A percentile compares a stretch with the other conserved stretches of the same genome.
phyloP scores from a whole-genome alignment of 805 yeast species.

The Clavispora fructus region DNA sequence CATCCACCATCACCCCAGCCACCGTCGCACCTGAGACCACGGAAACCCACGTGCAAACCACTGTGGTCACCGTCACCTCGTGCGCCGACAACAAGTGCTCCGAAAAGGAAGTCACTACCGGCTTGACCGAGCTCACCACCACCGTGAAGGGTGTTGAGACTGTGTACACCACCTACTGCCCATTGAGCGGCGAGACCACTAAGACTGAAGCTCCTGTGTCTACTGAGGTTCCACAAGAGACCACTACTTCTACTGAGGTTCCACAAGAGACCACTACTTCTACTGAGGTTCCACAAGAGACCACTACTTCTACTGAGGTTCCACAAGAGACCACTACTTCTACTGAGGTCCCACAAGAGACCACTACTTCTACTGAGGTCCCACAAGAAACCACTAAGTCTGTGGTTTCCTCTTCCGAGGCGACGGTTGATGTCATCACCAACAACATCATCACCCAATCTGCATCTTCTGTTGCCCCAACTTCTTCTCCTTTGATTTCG shows the following conservation, averaged over 20 bases:
- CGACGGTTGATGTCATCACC: conserved; percentile 38
- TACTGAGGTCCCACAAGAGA: too few relatives aligned
- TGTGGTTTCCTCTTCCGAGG: background rate
- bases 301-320: too few relatives aligned
- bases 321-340: background rate
- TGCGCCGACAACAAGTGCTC: conserved; percentile 29
- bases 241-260: background rate
- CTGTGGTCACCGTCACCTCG: conserved; percentile 34
- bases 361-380: background rate
- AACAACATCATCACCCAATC: conserved; percentile 35
- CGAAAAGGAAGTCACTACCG: conserved; percentile 16
- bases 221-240: background rate
- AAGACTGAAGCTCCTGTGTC: conserved; percentile 1
- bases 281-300: background rate
- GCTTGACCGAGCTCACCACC: conserved; percentile 8
- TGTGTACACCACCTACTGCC: conserved; percentile 18
- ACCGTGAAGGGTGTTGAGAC: conserved; percentile 10
- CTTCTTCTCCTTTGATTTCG: conserved; percentile 7
- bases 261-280: background rate
- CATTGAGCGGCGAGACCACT: conserved; percentile 12
- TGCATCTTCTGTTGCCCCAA: conserved; percentile 11
- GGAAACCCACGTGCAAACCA: conserved; percentile 3
- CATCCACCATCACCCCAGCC: background rate
- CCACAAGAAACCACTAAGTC: conserved; percentile 2
- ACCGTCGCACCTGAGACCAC: conserved; percentile 11